These are phyloP conservation scores for Cadophora gregata DNA, from an alignment of 2,329 filamentous ascomycete genomes.

Conservation along the genomic window DNA sequence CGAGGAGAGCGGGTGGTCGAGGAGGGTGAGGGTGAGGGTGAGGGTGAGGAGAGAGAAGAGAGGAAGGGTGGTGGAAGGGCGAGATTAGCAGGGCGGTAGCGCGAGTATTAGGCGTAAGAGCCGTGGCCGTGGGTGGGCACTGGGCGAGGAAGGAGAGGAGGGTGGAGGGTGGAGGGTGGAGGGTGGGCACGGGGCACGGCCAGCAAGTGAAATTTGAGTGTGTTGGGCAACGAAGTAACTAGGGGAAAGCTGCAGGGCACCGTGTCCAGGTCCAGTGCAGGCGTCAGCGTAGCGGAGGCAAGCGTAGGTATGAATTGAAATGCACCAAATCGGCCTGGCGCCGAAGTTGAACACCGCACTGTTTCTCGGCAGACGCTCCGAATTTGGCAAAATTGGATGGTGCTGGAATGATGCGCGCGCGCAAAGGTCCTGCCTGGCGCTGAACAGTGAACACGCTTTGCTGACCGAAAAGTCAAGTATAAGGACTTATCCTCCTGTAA, in stretches of 20 bases:
- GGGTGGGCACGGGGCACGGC: neutral
- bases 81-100: conserved; percentile 15
- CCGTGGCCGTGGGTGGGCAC: conserved; percentile 8
- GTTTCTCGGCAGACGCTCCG: neutral
- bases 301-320: neutral
- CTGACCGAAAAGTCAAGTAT: neutral
- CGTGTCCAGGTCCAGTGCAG: neutral
- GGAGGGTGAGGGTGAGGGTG: neutral
- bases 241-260: neutral
- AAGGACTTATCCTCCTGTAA: neutral
- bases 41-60: neutral
- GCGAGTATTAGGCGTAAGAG: conserved; percentile 13
- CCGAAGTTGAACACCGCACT: neutral
- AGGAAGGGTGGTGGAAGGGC: neutral
- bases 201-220: conserved; percentile 14
- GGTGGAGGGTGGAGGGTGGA: no score
- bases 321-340: conserved; percentile 1
- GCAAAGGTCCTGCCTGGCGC: conserved; percentile 9
- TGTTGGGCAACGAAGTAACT: neutral
- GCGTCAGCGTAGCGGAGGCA: no score
- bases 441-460: neutral
- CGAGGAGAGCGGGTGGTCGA: neutral
- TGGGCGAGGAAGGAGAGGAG: neutral
- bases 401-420: neutral
- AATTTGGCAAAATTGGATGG: neutral